Conservation (phyloP, 495 filamentous ascomycete genomes). For the Neurospora sp. region DNA sequence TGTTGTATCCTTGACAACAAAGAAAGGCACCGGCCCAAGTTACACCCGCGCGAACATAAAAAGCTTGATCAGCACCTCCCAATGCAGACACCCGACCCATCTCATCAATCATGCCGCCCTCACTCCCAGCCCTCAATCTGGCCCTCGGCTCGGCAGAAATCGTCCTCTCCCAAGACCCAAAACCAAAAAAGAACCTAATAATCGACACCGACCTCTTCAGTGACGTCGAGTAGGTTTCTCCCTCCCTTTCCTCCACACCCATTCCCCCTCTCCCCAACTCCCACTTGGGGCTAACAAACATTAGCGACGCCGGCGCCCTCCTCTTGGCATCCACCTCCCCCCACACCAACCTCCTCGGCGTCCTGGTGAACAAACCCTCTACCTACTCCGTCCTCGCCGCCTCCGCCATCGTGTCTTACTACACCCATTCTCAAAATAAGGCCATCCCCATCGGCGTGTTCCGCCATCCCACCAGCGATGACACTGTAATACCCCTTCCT, state of each 20-base stretch:
- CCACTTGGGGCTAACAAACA: not conserved
- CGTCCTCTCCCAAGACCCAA: not conserved
- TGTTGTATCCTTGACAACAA: not conserved
- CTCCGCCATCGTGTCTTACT: constrained; percentile 33
- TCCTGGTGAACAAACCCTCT: constrained; percentile 35
- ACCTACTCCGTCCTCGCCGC: constrained; percentile 31
- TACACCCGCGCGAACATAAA: not conserved
- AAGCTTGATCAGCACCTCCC: not conserved
- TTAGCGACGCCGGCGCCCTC: constrained; percentile 27
- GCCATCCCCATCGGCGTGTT: constrained; percentile 27
- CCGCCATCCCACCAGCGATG: not conserved
- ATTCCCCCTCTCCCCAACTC: not conserved
- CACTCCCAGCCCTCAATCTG: not conserved
- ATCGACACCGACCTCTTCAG: constrained; percentile 36
- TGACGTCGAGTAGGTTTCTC: constrained; percentile 26
- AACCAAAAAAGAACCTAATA: constrained; percentile 17
- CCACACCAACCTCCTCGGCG: constrained; percentile 25
- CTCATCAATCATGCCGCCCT: not conserved
- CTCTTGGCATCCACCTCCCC: constrained; percentile 24
- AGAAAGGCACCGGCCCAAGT: not conserved
- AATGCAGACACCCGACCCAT: not conserved
- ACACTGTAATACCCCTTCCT: constrained; percentile 11
- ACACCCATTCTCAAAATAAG: constrained; percentile 11
- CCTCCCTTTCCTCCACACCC: not conserved
- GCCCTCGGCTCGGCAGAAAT: not conserved